phyloP scores from a whole-genome alignment of 768 basidiomycete species.

The Leccinellum luteum region DNA sequence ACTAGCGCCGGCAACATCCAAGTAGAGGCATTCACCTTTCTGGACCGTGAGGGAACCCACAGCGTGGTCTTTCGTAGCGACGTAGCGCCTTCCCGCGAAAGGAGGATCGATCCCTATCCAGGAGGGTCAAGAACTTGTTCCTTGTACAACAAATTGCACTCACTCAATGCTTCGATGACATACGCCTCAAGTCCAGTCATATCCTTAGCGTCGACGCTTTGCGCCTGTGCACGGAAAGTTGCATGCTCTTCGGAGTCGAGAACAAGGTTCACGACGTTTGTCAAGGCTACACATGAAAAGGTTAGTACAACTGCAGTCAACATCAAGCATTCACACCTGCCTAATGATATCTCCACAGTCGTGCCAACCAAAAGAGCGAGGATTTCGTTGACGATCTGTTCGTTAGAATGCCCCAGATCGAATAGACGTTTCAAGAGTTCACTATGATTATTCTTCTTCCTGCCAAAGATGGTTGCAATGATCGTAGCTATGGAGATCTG shows the following conservation, averaged over 20 bases:
- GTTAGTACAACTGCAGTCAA: neutral
- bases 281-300: conserved; percentile 43
- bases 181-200: conserved; percentile 49
- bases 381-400: conserved; percentile 65
- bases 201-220: conserved; percentile 31
- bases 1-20: conserved; percentile 58
- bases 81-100: conserved; percentile 65
- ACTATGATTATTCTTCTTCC: conserved; percentile 39
- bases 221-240: conserved; percentile 36
- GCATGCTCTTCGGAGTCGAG: conserved; percentile 48
- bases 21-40: conserved; percentile 55
- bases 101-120: conserved; percentile 65
- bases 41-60: conserved; percentile 43
- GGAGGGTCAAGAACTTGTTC: conserved; percentile 1
- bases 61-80: conserved; percentile 44
- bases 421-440: conserved; percentile 57
- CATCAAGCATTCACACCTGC: conserved; percentile 33
- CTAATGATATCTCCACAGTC: conserved; percentile 67
- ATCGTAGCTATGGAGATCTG: conserved; percentile 39
- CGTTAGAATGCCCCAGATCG: conserved; percentile 52
- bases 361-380: conserved; percentile 68
- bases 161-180: conserved; percentile 68
- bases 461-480: conserved; percentile 49
- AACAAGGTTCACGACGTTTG: conserved; percentile 65
- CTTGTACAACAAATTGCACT: conserved; percentile 27